phyloP scores from a whole-genome alignment of 768 basidiomycete genomes.

The Macrolepiota fuliginosa region DNA sequence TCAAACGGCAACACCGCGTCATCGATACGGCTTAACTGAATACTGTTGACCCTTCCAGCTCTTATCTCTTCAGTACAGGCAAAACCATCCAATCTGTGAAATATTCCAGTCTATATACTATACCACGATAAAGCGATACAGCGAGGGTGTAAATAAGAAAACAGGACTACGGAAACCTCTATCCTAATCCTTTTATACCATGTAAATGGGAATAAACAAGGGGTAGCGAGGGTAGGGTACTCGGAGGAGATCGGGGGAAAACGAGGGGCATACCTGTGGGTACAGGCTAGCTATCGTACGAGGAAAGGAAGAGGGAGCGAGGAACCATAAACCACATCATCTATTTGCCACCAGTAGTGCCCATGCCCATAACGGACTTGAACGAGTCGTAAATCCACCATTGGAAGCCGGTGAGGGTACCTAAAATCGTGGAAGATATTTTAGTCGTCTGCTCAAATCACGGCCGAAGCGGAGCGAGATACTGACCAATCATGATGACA shows the following conservation, averaged over 20 bases:
- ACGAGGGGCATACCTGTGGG: neutral
- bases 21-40: neutral
- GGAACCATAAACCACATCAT: conserved; percentile 5
- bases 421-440: conserved; percentile 19
- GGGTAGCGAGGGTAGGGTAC: neutral
- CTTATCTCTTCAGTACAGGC: neutral
- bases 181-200: conserved; percentile 11
- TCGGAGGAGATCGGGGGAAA: neutral
- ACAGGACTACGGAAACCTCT: conserved; percentile 5
- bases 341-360: conserved; percentile 88
- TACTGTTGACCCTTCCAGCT: too few species aligned
- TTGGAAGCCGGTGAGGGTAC: conserved; percentile 72
- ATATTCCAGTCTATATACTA: conserved; percentile 8
- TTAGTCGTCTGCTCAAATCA: neutral
- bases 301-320: neutral
- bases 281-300: neutral
- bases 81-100: neutral
- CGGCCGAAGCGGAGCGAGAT: conserved; percentile 20
- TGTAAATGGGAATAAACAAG: neutral
- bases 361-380: conserved; percentile 81
- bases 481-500: conserved; percentile 79
- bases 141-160: neutral
- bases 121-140: conserved; percentile 8
- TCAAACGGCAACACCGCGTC: neutral
- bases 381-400: conserved; percentile 94